Evolutionary conservation across 139 green algal genomes (phyloP), one percentile per base, ranked within the genome.

Genomic region (Tetradesmus obliquus): DNA sequence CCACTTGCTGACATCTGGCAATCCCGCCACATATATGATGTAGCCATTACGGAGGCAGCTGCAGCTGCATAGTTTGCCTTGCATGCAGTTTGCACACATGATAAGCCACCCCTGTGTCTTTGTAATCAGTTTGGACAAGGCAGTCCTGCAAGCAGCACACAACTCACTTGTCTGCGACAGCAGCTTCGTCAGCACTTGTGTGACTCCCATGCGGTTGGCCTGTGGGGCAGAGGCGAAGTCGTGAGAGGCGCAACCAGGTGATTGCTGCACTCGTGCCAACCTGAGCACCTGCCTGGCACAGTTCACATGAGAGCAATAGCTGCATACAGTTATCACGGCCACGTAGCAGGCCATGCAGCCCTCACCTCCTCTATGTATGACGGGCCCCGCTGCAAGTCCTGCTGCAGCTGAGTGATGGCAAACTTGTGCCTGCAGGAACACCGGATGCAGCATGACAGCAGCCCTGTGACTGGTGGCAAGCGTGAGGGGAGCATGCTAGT

Each of bases 361-460:
- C 80, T 32, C 22, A 94, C 91, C 88, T 94, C 93, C 17, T 95
- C 93, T 3, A 92, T 90, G 55, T 94, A 93, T 1, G 88, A 24
- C 5, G 22, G n/a, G 8, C 90, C 90, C 22, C 72, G 81, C 32
- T 94, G 88, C 45, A 95, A 76, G 4, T 84, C 88, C 0, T 87
- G 53, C 85, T 93, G 85, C 60, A 95, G 90, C 81, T 94, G 88
- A 3, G 88, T n/a, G 51, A 95, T 86, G 5, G 92, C 93, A 74
- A 92, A 53, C 55, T 93, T 92, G 54, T 94, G 93, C 89, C 92
- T 94, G 80, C 90, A 92, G 69, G 17, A 76, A 76, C n/a, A 19
- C 66, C 66, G 66, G 17, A 24, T 6, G 17, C 66, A 24, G 66
- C 15, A 19, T 24, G 66, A 76, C 2, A 19, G 66, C 66, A 13